Evolutionary conservation across 352 stramenopile genomes (phyloP).

Genomic region (Phytophthora syringae): DNA sequence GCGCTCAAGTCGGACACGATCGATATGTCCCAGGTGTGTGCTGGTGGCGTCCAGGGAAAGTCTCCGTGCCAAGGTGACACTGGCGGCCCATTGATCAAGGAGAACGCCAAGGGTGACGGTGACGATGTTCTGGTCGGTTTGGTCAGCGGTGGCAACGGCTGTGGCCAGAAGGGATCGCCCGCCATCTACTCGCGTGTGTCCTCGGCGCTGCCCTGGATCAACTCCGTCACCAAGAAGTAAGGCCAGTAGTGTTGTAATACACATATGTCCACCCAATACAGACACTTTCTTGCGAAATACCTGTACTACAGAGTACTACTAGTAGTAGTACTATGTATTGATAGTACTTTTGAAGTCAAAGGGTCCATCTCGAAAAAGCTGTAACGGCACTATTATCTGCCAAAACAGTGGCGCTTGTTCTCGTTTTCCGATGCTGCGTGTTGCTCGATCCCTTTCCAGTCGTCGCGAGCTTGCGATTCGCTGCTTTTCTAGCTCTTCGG

Average conservation of each 20-base stretch:
- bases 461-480: neutral
- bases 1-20: conserved; percentile 19
- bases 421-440: neutral
- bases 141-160: conserved; percentile 50
- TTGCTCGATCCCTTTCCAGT: neutral
- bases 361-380: no score
- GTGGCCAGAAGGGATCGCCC: conserved; percentile 28
- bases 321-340: no score
- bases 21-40: conserved; percentile 35
- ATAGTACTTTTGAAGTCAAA: no score
- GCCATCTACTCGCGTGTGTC: conserved; percentile 34
- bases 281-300: neutral
- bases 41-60: conserved; percentile 29
- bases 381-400: neutral
- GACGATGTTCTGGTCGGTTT: conserved; percentile 57
- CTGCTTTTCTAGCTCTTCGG: conserved; percentile 14
- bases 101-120: conserved; percentile 23
- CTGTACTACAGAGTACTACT: no score
- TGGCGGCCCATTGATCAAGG: conserved; percentile 37
- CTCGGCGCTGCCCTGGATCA: conserved; percentile 28
- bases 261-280: no score
- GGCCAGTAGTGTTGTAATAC: no score
- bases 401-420: neutral
- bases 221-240: conserved; percentile 24
- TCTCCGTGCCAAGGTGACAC: conserved; percentile 43